phyloP scores from a whole-genome alignment of 805 yeast genomes.

The Myxozyma neglecta region DNA sequence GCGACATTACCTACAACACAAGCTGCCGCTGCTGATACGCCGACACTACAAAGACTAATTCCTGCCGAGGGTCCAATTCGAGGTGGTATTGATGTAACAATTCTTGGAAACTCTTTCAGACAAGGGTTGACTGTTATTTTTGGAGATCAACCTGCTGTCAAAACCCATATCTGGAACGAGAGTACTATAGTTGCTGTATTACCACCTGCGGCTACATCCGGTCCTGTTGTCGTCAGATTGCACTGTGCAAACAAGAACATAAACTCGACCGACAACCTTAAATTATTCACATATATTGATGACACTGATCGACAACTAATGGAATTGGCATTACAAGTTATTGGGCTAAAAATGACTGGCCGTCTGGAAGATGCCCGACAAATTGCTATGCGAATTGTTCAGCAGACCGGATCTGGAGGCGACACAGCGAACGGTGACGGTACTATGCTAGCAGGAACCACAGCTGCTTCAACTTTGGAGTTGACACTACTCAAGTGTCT shows the following conservation, averaged over 20 bases:
- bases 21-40: constrained; percentile 37
- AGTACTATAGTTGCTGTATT: constrained; percentile 89
- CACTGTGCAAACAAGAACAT: constrained; percentile 45
- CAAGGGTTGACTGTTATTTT: constrained; percentile 82
- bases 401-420: constrained; percentile 46
- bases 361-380: constrained; percentile 91
- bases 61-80: constrained; percentile 95
- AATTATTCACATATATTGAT: constrained; percentile 85
- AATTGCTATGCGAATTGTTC: constrained; percentile 88
- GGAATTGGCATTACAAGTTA: constrained; percentile 93
- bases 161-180: constrained; percentile 95
- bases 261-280: constrained; percentile 40
- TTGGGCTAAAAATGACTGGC: constrained; percentile 96
- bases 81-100: constrained; percentile 94
- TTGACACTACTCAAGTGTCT: constrained; percentile 51
- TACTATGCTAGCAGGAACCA: constrained; percentile 24
- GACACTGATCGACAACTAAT: constrained; percentile 93
- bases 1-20: constrained; percentile 17
- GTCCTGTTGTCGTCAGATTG: constrained; percentile 89
- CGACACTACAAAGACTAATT: constrained; percentile 78
- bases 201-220: constrained; percentile 88
- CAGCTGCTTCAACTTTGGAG: constrained; percentile 42
- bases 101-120: constrained; percentile 82
- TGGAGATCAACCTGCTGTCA: constrained; percentile 55
- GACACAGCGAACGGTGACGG: constrained; percentile 41